Base-by-base conservation (phyloP, 2,329 filamentous ascomycete species). In the Aschersonia sp. region DNA sequence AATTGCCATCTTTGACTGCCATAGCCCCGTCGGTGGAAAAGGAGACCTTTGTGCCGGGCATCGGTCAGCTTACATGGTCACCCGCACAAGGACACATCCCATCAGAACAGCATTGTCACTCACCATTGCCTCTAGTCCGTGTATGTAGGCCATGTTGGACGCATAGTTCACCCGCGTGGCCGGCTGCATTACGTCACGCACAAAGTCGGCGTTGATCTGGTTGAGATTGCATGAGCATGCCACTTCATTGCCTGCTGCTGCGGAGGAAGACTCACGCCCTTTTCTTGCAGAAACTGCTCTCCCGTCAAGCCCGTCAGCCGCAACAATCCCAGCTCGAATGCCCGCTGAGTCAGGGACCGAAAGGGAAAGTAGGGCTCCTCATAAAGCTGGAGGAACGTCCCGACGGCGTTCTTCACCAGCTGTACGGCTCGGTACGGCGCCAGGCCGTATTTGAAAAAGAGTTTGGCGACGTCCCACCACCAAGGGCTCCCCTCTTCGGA, bases 111-210 rank as follows among this genome's bases (percentile, higher is more conserved):
- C 7, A 43, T 6, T 30, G 40, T 2, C n/a, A 50, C 59, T 46
- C 50, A 78, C 78, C 83, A 96, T 87, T 1, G 89, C 80, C 57
- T 94, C 87, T 1, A 98, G 67, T 0, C 87, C 92, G 58, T 97
- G 89, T 44, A 97, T 92, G 37, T 79, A 69, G n/a, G 71, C 76
- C 10, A 97, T 65, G 55, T 97, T 96, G 45, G 89, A 87, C 1
- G 85, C 92, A 65, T 96, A 98, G 63, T 97, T 97, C 53, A 96
- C 90, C 22, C 92, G 76, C 1, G 92, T 96, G 49, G 81, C 85
- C 2, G 90, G 87, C 65, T 97, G 90, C 30, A 97, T 79, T 44
- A 98, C 78, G 46, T 98, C 87, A 11, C 78, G 76, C 0, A 81
- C 72, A 60, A 94, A 97, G 0, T 69, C 60, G 0, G 71, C 67